phyloP scores from a whole-genome alignment of 1,284 basidiomycete genomes.

The Microbotryum lychnidis-dioicae region DNA sequence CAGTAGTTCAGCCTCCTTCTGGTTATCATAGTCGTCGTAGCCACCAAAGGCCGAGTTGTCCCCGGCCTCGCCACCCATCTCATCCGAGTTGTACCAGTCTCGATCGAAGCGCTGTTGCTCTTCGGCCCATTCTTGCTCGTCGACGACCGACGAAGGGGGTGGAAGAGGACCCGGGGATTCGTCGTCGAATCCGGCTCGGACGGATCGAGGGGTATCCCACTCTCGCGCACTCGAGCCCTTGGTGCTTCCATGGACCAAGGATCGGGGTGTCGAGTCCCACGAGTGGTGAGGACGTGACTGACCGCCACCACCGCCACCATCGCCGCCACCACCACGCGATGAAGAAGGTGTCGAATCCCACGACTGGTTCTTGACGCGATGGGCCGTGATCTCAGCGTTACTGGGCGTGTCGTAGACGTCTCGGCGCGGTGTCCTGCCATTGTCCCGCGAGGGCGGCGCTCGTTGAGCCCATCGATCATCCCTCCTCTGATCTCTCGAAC shows the following conservation, averaged over 20 bases:
- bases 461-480: constrained; percentile 7
- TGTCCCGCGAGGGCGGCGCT: constrained; percentile 22
- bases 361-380: constrained; percentile 17
- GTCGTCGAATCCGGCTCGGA: constrained; percentile 27
- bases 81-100: constrained; percentile 87
- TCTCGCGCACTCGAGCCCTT: constrained; percentile 35
- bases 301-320: neutral
- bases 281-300: constrained; percentile 6
- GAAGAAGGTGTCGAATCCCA: constrained; percentile 34
- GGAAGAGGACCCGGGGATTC: constrained; percentile 29
- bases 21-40: constrained; percentile 62
- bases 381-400: constrained; percentile 16
- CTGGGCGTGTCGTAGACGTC: constrained; percentile 28
- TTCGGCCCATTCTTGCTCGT: constrained; percentile 72
- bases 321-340: constrained; percentile 5
- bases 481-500: constrained; percentile 9
- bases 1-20: constrained; percentile 69
- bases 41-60: constrained; percentile 88
- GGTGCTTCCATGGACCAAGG: constrained; percentile 5
- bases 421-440: constrained; percentile 14
- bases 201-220: constrained; percentile 59
- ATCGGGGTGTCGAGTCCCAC: constrained; percentile 32
- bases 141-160: constrained; percentile 19
- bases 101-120: constrained; percentile 80
- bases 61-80: constrained; percentile 79